Conservation (phyloP, 371 early-diverging fungal species). For the Mortierella sp. region DNA sequence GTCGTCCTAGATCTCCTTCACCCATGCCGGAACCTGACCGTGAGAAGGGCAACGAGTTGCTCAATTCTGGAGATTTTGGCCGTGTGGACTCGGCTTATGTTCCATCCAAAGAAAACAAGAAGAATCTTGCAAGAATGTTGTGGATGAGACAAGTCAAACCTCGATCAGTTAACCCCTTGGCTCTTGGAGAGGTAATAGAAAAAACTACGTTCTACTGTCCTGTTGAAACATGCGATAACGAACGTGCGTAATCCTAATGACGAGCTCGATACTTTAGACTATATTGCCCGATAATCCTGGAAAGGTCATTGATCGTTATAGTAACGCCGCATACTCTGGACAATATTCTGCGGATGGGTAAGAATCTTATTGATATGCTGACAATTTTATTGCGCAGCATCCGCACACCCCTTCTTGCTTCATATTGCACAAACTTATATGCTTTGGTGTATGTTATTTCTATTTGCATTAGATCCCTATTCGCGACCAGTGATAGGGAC, state of each 20-base stretch:
- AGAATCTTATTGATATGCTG: neutral
- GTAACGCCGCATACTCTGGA: slow-evolving; percentile 59
- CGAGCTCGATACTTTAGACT: slow-evolving; percentile 17
- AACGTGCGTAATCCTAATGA: neutral
- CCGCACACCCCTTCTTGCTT: neutral
- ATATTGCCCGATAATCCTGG: slow-evolving; percentile 56
- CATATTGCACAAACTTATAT: neutral
- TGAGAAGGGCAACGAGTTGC: slow-evolving; percentile 35
- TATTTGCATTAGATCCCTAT: slow-evolving; percentile 47
- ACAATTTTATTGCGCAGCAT: slow-evolving; percentile 18
- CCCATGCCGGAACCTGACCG: slow-evolving; percentile 40
- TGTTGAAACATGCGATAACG: neutral
- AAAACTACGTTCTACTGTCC: no score
- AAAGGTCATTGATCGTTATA: slow-evolving; percentile 38
- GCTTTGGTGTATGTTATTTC: neutral
- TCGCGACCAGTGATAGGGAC: slow-evolving; percentile 65
- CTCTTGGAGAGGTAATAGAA: slow-evolving; percentile 43
- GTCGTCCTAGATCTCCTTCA: slow-evolving; percentile 19
- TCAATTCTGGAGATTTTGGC: slow-evolving; percentile 53
- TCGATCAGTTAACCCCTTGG: slow-evolving; percentile 19
- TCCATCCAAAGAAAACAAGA: slow-evolving; percentile 10
- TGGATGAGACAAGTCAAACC: slow-evolving; percentile 45
- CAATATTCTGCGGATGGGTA: slow-evolving; percentile 63
- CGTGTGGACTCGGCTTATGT: slow-evolving; percentile 39
- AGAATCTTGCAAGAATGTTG: slow-evolving; percentile 18